Conservation (phyloP, 805 yeast genomes). For the Spathaspora arborariae region DNA sequence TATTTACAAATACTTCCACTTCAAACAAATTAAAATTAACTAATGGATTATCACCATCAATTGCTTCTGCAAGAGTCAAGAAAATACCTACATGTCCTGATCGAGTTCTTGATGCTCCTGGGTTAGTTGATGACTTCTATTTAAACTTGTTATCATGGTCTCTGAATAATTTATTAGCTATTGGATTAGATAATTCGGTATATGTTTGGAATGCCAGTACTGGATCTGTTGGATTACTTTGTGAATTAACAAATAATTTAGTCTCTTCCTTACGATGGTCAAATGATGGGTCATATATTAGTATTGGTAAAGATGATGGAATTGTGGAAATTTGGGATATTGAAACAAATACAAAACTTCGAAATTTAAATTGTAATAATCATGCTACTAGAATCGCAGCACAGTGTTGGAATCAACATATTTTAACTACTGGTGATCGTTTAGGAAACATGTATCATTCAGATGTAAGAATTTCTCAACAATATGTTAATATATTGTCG, state of each 20-base stretch:
- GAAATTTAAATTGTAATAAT: slow-evolving; percentile 73
- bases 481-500: slow-evolving; percentile 52
- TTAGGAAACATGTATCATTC: slow-evolving; percentile 82
- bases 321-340: slow-evolving; percentile 91
- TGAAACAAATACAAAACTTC: slow-evolving; percentile 64
- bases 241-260: slow-evolving; percentile 47
- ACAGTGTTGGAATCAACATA: slow-evolving; percentile 79
- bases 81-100: slow-evolving; percentile 86
- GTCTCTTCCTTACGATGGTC: slow-evolving; percentile 86
- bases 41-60: slow-evolving; percentile 37
- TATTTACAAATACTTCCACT: slow-evolving; percentile 17
- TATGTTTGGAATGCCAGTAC: slow-evolving; percentile 90
- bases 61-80: slow-evolving; percentile 66
- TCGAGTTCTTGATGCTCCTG: slow-evolving; percentile 94
- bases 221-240: slow-evolving; percentile 69
- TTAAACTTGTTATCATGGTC: slow-evolving; percentile 89
- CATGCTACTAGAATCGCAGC: slow-evolving; percentile 69
- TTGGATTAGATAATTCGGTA: slow-evolving; percentile 79
- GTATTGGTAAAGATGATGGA: slow-evolving; percentile 83
- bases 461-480: slow-evolving; percentile 84
- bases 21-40: slow-evolving; percentile 20
- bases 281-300: slow-evolving; percentile 79
- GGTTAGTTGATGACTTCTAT: slow-evolving; percentile 88
- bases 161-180: slow-evolving; percentile 71
- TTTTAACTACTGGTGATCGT: slow-evolving; percentile 82